Evolutionary conservation across 192 early-diverging fungal species (phyloP).

Genomic region (Coemansia umbellata): DNA sequence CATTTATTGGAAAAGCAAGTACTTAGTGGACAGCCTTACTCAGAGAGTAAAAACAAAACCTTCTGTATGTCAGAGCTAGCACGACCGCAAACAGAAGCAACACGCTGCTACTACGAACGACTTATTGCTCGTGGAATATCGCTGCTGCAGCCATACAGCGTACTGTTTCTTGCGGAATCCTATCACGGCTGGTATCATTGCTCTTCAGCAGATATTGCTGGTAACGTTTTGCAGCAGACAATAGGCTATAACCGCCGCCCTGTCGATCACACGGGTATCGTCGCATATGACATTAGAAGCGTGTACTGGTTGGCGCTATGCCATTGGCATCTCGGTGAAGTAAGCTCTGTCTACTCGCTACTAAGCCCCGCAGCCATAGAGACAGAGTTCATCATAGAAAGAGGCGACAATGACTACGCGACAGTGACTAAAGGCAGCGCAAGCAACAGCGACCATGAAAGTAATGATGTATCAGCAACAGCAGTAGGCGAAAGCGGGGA

Average conservation of each 20-base stretch:
- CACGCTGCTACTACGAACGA: conserved; percentile 31
- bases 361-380: conserved; percentile 23
- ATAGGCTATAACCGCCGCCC: neutral
- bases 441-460: neutral
- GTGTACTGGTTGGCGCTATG: conserved; percentile 50
- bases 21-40: neutral
- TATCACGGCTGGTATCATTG: conserved; percentile 49
- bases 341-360: conserved; percentile 27
- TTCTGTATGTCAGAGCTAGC: neutral
- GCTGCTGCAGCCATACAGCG: conserved; percentile 38
- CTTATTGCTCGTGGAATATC: conserved; percentile 41
- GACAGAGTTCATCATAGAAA: conserved; percentile 24
- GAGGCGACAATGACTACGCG: conserved; percentile 3
- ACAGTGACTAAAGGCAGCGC: neutral
- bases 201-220: conserved; percentile 17
- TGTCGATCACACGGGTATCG: neutral
- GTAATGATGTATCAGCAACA: neutral
- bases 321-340: conserved; percentile 48
- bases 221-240: conserved; percentile 34
- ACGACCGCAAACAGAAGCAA: conserved; percentile 30
- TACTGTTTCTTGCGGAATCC: conserved; percentile 37
- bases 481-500: neutral
- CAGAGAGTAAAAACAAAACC: neutral
- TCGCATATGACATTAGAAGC: conserved; percentile 34
- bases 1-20: neutral